Percentiles rank a stretch among this genome's conserved stretches.
phyloP scores from a whole-genome alignment of 2,329 filamentous ascomycete genomes.

The Monilinia polystroma region DNA sequence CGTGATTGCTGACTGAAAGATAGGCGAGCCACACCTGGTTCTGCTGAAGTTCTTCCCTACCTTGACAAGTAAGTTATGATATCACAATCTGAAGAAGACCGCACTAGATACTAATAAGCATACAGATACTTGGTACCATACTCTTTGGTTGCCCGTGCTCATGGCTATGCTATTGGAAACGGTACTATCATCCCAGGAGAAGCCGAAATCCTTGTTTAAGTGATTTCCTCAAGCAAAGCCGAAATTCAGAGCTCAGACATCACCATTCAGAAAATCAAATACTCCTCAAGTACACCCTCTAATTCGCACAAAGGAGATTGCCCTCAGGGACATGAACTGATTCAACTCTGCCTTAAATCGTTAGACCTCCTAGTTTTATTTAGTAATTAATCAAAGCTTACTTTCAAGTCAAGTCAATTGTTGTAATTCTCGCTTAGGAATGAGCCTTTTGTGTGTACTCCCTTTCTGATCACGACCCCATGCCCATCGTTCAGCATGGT shows the following conservation, averaged over 20 bases:
- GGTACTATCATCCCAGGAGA: conserved; percentile 60
- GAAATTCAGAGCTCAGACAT: background rate
- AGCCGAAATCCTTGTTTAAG: conserved; percentile 30
- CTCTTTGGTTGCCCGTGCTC: conserved; percentile 60
- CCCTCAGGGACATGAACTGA: background rate
- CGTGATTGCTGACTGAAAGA: conserved; percentile 15
- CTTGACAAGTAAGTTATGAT: conserved; percentile 50
- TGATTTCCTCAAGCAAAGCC: background rate
- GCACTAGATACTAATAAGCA: conserved; percentile 14
- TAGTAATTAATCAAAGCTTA: conserved; percentile 3
- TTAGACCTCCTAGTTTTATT: conserved; percentile 1
- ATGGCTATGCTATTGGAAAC: conserved; percentile 59
- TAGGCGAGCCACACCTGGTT: conserved; percentile 45
- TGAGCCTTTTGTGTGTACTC: conserved; percentile 16
- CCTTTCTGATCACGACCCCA: conserved; percentile 43
- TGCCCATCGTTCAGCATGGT: conserved; percentile 46
- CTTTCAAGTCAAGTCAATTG: conserved; percentile 16
- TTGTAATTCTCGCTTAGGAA: conserved; percentile 22
- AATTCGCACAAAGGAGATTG: background rate
- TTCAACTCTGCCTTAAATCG: background rate
- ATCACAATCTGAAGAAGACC: background rate
- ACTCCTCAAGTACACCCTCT: background rate
- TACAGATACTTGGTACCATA: conserved; percentile 60
- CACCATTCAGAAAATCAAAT: background rate
- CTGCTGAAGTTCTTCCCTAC: conserved; percentile 59